Percentiles rank a stretch among this genome's conserved stretches.
phyloP scores from a whole-genome alignment of 1,284 basidiomycete species.

The Moesziomyces antarcticus region DNA sequence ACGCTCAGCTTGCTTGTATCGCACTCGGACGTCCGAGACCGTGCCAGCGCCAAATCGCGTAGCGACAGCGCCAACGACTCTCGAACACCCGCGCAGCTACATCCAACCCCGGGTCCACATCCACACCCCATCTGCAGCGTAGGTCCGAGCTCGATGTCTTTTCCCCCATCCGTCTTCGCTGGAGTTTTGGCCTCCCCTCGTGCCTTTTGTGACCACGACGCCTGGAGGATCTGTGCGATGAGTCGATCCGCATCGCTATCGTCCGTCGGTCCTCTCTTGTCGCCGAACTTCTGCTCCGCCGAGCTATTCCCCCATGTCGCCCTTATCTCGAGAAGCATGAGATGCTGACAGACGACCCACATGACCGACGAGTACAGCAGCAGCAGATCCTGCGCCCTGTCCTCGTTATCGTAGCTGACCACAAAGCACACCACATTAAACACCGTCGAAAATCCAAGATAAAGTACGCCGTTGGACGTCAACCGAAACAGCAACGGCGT shows the following conservation, averaged over 20 bases:
- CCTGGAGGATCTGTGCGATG: conserved; percentile 21
- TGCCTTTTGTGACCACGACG: conserved; percentile 13
- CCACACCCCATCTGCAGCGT: conserved; percentile 16
- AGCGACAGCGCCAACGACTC: too few relatives aligned
- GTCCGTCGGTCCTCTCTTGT: background rate
- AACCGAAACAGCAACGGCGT: conserved; percentile 51
- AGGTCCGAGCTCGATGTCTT: conserved; percentile 14
- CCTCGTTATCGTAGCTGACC: conserved; percentile 25
- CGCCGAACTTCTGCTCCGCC: background rate
- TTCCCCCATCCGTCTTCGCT: background rate
- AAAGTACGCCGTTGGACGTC: conserved; percentile 51
- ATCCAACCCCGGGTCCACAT: background rate
- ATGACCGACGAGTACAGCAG: conserved; percentile 51
- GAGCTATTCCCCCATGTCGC: conserved; percentile 30
- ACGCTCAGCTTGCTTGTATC: conserved; percentile 5
- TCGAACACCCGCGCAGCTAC: too few relatives aligned
- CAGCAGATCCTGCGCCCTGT: conserved; percentile 47
- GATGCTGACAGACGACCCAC: conserved; percentile 53
- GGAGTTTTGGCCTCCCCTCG: background rate
- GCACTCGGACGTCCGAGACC: too few relatives aligned
- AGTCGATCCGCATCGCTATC: conserved; percentile 24
- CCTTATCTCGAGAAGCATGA: conserved; percentile 50
- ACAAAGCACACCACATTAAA: conserved; percentile 57
- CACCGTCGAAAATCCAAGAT: conserved; percentile 44
- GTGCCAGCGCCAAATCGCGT: too few relatives aligned